These are phyloP conservation scores for Neocucurbitaria cava DNA, from an alignment of 2,329 filamentous ascomycete species.

Conservation along the genomic window DNA sequence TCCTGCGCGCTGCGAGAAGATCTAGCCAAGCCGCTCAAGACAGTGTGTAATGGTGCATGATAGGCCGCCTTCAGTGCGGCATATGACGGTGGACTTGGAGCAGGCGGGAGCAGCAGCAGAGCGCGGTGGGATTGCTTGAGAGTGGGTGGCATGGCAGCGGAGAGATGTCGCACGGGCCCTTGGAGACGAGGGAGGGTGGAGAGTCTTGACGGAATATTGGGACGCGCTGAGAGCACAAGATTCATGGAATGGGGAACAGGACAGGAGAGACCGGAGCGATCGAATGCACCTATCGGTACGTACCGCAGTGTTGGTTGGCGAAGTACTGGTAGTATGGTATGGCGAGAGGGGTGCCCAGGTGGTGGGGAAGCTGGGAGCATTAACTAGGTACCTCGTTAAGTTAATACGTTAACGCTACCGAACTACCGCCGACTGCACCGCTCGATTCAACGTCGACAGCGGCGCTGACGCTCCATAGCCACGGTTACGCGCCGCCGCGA, in stretches of 20 bases:
- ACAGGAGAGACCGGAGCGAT: not conserved
- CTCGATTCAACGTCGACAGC: not conserved
- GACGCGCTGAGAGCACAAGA: slow-evolving; percentile 4
- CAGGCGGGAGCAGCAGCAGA: slow-evolving; percentile 56
- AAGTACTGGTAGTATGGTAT: too few species aligned
- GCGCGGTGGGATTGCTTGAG: slow-evolving; percentile 27
- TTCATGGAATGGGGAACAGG: slow-evolving; percentile 6
- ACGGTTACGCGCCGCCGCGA: slow-evolving; percentile 17
- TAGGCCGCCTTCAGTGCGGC: slow-evolving; percentile 53
- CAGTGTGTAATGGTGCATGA: slow-evolving; percentile 50
- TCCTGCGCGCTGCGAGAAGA: slow-evolving; percentile 35
- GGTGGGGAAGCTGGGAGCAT: not conserved
- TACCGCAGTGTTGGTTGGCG: not conserved
- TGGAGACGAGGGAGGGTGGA: slow-evolving; percentile 1
- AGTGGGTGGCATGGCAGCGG: slow-evolving; percentile 36
- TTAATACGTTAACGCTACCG: too few species aligned
- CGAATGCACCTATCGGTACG: not conserved
- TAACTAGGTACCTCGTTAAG: too few species aligned
- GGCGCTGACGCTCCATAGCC: slow-evolving; percentile 1
- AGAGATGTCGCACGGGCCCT: slow-evolving; percentile 20
- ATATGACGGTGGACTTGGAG: slow-evolving; percentile 49
- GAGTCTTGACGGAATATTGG: not conserved
- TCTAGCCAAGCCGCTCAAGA: slow-evolving; percentile 50
- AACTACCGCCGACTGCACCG: not conserved
- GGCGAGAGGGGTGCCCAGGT: not conserved